Percentiles rank a stretch among this genome's conserved stretches.
These are phyloP conservation scores for Cunninghamia lanceolata DNA, from an alignment of 75 land plant species.

Conservation along the genomic window DNA sequence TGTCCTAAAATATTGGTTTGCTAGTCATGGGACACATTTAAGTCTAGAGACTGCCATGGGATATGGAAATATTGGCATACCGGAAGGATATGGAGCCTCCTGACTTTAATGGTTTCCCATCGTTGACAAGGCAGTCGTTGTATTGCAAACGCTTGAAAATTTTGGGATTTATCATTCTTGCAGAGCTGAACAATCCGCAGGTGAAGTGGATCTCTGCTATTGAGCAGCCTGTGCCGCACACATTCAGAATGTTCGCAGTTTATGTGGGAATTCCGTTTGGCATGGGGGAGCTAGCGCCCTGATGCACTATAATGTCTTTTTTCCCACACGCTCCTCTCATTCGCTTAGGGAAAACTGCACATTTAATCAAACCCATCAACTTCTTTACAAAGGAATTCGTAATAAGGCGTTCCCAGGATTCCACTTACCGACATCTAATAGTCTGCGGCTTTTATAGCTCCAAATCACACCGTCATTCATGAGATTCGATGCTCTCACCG, in stretches of 20 bases:
- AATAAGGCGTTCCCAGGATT: neutral
- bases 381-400: no score
- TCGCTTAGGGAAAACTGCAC: constrained; percentile 14
- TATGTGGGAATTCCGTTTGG: constrained; percentile 88
- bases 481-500: neutral
- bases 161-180: constrained; percentile 52
- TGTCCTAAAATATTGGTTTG: no score
- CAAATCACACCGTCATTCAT: neutral
- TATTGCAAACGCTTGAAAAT: constrained; percentile 53
- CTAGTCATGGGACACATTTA: neutral
- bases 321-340: constrained; percentile 53
- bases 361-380: neutral
- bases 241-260: constrained; percentile 74
- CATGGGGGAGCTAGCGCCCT: constrained; percentile 62
- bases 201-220: constrained; percentile 52
- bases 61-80: constrained; percentile 66
- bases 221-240: constrained; percentile 45
- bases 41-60: constrained; percentile 48
- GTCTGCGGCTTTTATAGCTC: neutral
- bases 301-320: constrained; percentile 63
- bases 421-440: neutral
- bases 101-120: constrained; percentile 40
- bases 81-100: constrained; percentile 47
- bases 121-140: constrained; percentile 72
- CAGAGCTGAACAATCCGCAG: constrained; percentile 82